phyloP scores from a whole-genome alignment of 208 protist genomes.

The Acanthamoeba lugdunensis region DNA sequence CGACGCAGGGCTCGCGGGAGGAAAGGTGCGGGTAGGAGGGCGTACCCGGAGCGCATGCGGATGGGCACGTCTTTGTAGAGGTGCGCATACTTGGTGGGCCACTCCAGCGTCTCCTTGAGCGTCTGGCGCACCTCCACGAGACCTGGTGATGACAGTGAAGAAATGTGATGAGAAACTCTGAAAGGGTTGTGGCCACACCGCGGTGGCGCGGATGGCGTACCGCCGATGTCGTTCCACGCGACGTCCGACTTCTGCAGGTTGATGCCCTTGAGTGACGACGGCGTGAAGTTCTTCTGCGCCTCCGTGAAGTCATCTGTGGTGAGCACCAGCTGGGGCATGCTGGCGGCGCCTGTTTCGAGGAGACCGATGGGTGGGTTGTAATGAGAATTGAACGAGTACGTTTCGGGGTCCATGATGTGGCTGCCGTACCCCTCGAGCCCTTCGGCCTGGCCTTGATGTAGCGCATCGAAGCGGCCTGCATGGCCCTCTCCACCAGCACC shows the following conservation, averaged over 20 bases:
- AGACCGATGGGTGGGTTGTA: no score
- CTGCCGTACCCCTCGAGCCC: background rate
- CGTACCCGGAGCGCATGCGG: slow-evolving; percentile 78
- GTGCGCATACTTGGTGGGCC: slow-evolving; percentile 81
- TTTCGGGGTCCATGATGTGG: background rate
- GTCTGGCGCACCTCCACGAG: slow-evolving; percentile 73
- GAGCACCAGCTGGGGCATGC: background rate
- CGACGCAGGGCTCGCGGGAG: background rate
- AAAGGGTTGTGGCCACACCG: background rate
- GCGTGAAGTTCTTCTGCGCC: slow-evolving; percentile 78
- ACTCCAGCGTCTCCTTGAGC: slow-evolving; percentile 84
- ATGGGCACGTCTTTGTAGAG: slow-evolving; percentile 82
- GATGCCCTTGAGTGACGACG: slow-evolving; percentile 82
- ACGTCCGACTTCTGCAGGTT: slow-evolving; percentile 80
- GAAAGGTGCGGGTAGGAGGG: background rate
- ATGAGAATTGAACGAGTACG: no score
- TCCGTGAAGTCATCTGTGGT: slow-evolving; percentile 49
- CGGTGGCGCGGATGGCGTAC: background rate
- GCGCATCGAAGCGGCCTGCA: slow-evolving; percentile 75
- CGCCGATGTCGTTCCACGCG: slow-evolving; percentile 83
- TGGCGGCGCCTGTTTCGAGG: background rate
- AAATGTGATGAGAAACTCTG: background rate
- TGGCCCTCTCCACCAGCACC: slow-evolving; percentile 72
- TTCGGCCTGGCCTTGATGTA: slow-evolving; percentile 24
- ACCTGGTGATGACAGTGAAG: background rate